These are phyloP conservation scores for Persicaria tinctoria DNA, from an alignment of 148 eudicot genomes.

Conservation along the genomic window DNA sequence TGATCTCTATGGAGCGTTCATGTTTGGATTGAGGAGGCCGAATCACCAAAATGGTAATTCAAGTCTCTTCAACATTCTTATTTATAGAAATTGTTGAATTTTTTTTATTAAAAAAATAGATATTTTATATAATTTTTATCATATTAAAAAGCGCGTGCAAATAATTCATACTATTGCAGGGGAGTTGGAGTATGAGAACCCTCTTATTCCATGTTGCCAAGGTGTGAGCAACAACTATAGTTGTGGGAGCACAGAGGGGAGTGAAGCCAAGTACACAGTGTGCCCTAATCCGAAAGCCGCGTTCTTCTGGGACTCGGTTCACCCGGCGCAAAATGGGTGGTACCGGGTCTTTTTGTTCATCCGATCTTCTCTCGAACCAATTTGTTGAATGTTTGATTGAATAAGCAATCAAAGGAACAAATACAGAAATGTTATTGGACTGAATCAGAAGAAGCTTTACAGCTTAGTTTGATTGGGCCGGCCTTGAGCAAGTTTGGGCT, in stretches of 20 bases:
- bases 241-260: constrained; percentile 39
- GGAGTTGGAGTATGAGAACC: constrained; percentile 6
- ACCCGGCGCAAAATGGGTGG: constrained; percentile 73
- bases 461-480: no score
- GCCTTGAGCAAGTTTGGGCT: no score
- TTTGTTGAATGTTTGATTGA: not conserved
- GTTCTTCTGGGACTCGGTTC: constrained; percentile 57
- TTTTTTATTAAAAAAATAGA: no score
- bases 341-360: constrained; percentile 28
- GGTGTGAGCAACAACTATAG: constrained; percentile 26
- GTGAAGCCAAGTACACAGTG: constrained; percentile 10
- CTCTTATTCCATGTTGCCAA: constrained; percentile 44
- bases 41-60: not conserved
- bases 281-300: constrained; percentile 35
- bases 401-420: no score
- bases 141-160: no score
- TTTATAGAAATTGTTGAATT: no score
- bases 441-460: no score
- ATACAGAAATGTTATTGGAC: not conserved
- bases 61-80: not conserved
- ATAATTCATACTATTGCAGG: constrained; percentile 12
- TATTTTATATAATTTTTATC: no score
- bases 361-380: not conserved
- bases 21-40: constrained; percentile 11
- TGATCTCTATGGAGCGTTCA: constrained; percentile 49